These are phyloP conservation scores for Cladophialophora exuberans DNA, from an alignment of 2,329 filamentous ascomycete species.

Conservation along the genomic window DNA sequence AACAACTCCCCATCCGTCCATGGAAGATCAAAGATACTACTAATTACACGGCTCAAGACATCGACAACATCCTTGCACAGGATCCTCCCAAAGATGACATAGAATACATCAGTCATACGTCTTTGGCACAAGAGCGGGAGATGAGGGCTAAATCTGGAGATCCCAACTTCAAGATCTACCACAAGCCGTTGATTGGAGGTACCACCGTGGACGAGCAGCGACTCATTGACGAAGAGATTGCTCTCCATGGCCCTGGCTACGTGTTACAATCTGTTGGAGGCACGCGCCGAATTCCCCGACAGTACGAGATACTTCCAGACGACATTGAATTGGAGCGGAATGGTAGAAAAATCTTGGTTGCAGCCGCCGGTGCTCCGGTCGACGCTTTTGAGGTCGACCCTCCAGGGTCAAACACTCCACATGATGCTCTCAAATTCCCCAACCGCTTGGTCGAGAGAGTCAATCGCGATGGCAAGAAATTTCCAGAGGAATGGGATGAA, in stretches of 20 bases:
- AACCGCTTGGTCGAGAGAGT: slow-evolving; percentile 19
- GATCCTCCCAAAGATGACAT: slow-evolving; percentile 17
- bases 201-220: slow-evolving; percentile 17
- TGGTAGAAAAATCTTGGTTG: too few relatives aligned
- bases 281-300: background rate
- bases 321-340: background rate
- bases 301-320: background rate
- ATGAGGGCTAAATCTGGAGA: too few relatives aligned
- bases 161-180: too few relatives aligned
- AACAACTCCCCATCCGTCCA: background rate
- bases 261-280: background rate
- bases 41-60: background rate
- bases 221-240: slow-evolving; percentile 15
- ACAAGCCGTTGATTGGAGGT: slow-evolving; percentile 25
- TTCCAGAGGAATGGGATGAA: slow-evolving; percentile 9
- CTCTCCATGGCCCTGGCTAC: background rate
- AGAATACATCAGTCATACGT: slow-evolving; percentile 17
- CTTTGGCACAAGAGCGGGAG: background rate
- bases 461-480: slow-evolving; percentile 7
- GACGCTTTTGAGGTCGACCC: slow-evolving; percentile 18
- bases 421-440: slow-evolving; percentile 25
- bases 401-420: slow-evolving; percentile 18
- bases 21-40: slow-evolving; percentile 1
- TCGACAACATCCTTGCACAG: slow-evolving; percentile 15
- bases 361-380: background rate